Evolutionary conservation across 805 yeast species (phyloP), one percentile per base, ranked within the genome.

Genomic region (Wickerhamiella siamensis): DNA sequence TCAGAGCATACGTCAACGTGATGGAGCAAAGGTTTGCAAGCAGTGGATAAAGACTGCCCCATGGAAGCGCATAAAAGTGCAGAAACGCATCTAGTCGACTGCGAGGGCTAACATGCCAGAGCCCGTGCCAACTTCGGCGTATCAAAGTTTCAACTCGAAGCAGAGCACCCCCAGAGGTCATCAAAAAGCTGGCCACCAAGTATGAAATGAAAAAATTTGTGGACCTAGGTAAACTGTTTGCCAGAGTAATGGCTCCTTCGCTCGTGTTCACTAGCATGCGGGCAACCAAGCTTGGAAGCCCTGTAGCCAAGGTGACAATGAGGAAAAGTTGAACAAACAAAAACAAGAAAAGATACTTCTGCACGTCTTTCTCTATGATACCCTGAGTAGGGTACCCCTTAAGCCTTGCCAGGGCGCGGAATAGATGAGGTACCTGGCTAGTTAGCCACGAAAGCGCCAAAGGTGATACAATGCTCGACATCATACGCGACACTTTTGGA

Each of bases 161-260:
- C 33, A 87, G 65, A 45, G 75, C 75, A 43, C 74, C 75, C 0
- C 94, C 94, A 47, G 79, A 73, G 42, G 80, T 74, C 1, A 87
- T 72, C 43, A 86, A 62, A 0, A 94, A 88, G 58, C 81, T 77
- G 27, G 86, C 65, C 0, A 83, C 61, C 31, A 84, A 63, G 53
- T 79, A 83, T 3, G 87, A 80, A 57, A 78, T 78, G 61, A 86
- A 87, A 54, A 87, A 86, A 35, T 78, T 82, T 1, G 95, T 79
- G 19, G 94, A 81, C 53, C 80, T 81, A 0, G 95, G 95, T 29
- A 87, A 65, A 51, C 84, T 82, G 12, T 71, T 69, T 0, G 94
- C 94, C 19, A 84, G 64, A 0, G 83, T 73, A 0, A 77, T 73
- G 5, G 55, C 57, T 1, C 57, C 54, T 29, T 50, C 57, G 20